Evolutionary conservation across 2,329 filamentous ascomycete species (phyloP), one percentile per base, ranked within the genome.

Genomic region (Scopulariopsis brevicaulis): DNA sequence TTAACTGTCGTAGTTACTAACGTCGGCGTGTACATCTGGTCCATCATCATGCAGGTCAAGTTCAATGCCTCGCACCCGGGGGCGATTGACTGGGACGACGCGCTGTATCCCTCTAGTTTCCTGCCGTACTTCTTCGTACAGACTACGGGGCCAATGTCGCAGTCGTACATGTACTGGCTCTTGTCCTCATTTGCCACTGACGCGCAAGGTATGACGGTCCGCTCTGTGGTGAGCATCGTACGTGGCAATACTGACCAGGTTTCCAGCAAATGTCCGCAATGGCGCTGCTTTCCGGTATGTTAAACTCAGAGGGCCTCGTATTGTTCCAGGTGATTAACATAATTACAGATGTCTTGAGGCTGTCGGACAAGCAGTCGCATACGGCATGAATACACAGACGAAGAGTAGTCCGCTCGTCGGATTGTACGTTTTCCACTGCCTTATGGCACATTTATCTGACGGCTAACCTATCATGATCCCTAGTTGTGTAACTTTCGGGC

Each of bases 11-110:
- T 75, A 2, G 64, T 73, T n/a, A 69, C 75, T 7, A 78, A 77
- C 52, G 60, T 73, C 4, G 75, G 72, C n/a, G 75, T 76, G 0
- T 77, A 77, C 56, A 73, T 77, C 59, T 77, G 75, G 75, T 76
- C 74, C 1, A 76, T 77, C 56, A 66, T 75, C 22, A 77, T 77
- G 70, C 73, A 77, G 60, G 65, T 65, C 10, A 65, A 64, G 22
- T 77, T 77, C 61, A 69, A 73, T 37, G 59, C 48, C 35, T 56
- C 67, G 2, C 62, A 68, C 51, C 75, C 75, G 0, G 74, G 73
- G 1, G 66, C 72, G 14, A 76, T 77, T 25, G 75, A 77, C 58
- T 77, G 74, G 75, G 69, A 74, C 20, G 73, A 76, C 5, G 59
- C 62, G 1, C 65, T 73, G 0, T 77, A 76, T 56, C 65, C 74